These are phyloP conservation scores for Penicillium parvum DNA, from an alignment of 495 filamentous ascomycete species.

Conservation along the genomic window DNA sequence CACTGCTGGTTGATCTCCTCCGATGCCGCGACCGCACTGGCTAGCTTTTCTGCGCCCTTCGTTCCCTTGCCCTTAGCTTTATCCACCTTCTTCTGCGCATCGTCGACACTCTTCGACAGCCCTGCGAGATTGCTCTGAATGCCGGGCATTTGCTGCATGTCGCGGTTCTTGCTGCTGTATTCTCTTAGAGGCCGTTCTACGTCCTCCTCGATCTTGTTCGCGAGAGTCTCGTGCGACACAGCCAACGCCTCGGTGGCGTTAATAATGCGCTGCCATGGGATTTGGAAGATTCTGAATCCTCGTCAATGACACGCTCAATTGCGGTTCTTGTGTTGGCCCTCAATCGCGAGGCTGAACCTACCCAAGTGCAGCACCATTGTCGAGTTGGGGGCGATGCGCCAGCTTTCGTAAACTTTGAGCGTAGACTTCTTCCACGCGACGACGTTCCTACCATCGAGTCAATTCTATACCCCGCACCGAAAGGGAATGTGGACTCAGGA, in stretches of 20 bases:
- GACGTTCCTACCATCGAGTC: slow-evolving; percentile 66
- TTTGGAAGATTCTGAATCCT: slow-evolving; percentile 69
- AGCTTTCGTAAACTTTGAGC: slow-evolving; percentile 80
- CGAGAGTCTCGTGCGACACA: slow-evolving; percentile 76
- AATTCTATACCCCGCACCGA: slow-evolving; percentile 7
- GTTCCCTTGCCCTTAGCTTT: slow-evolving; percentile 78
- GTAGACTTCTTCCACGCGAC: slow-evolving; percentile 88
- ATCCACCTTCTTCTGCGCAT: slow-evolving; percentile 79
- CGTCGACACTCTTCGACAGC: slow-evolving; percentile 80
- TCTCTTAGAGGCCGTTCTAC: slow-evolving; percentile 81
- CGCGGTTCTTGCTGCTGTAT: slow-evolving; percentile 65
- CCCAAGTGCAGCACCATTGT: slow-evolving; percentile 78
- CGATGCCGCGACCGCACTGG: slow-evolving; percentile 66
- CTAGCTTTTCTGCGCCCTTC: slow-evolving; percentile 76
- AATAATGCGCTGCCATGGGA: slow-evolving; percentile 90
- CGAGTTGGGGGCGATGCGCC: slow-evolving; percentile 60
- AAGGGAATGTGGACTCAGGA: slow-evolving; percentile 6
- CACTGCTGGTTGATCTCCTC: slow-evolving; percentile 79
- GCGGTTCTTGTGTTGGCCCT: too few relatives aligned
- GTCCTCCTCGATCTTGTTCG: slow-evolving; percentile 82
- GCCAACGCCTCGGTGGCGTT: slow-evolving; percentile 75
- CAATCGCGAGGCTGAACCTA: too few relatives aligned
- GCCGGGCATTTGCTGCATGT: slow-evolving; percentile 79
- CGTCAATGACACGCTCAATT: slow-evolving; percentile 2
- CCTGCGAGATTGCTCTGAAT: slow-evolving; percentile 75